Base-by-base conservation (phyloP, 768 basidiomycete genomes). In the Kwoniella sp. region DNA sequence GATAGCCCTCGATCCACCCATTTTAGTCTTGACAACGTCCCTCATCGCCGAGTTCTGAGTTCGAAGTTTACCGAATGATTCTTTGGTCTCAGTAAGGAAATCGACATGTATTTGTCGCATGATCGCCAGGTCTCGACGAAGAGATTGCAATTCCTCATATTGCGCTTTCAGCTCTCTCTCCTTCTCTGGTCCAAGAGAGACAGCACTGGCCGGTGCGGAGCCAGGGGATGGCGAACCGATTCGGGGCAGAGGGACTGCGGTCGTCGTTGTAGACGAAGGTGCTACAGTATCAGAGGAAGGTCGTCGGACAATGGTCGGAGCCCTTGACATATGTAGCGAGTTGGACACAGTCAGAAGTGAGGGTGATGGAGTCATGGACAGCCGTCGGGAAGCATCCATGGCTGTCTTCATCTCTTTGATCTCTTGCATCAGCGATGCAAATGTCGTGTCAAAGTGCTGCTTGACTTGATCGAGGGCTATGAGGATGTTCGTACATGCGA, bases 401-500 rank as follows among this genome's bases (percentile, higher is more conserved):
- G 84, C 83, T 1, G 83, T 82, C 72, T 87, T 88, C 70, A 98
- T 85, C 46, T 98, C 94, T 69, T 92, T 92, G 80, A 97, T 85
- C 63, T 98, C 93, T 68, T 89, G 88, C 29, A 91, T 87, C 19
- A 99, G 82, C 0, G 82, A 83, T 0, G 90, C 87, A 65, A 99
- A 94, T 72, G 95, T 93, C 1, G 86, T 74, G 74, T 99, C 95
- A 69, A 99, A 94, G 77, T 99, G 95, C 74, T 97, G 92, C 78
- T 95, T 97, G 79, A 99, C 95, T 78, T 98, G 95, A 80, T 99
- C 94, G 58, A 98, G 87, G 24, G 92, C 95, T 99, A 71, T 47
- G 4, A 46, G 9, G 40, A 10, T 19, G 40, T 6, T 33, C 13
- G 33, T 6, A 33, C 33, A 33, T 33, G 6, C 13, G 7, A 33